A percentile compares a stretch with the other conserved stretches of the same genome.
Conservation (phyloP, 1,284 basidiomycete species). For the Naganishia albida region DNA sequence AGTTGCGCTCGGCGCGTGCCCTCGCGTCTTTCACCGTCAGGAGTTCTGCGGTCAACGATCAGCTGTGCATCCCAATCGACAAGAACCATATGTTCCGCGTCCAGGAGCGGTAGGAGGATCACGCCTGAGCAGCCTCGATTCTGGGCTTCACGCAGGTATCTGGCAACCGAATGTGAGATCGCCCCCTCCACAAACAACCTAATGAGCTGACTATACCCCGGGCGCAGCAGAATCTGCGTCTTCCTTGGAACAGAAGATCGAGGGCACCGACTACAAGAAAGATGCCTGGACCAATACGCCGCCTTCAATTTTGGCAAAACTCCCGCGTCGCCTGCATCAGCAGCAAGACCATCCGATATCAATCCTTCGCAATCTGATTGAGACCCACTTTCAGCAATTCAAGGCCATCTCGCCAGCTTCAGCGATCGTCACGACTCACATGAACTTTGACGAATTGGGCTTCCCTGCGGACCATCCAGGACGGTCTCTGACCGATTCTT, state of each 20-base stretch:
- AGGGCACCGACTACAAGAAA: constrained; percentile 59
- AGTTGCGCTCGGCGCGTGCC: not conserved
- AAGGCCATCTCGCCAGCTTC: constrained; percentile 65
- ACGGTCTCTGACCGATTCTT: constrained; percentile 83
- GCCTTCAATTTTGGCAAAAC: constrained; percentile 75
- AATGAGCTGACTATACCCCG: not conserved
- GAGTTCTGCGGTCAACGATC: not conserved
- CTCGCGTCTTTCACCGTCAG: not conserved
- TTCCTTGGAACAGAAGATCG: constrained; percentile 32
- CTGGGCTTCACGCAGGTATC: not conserved
- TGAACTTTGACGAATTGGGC: constrained; percentile 97
- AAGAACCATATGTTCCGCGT: not conserved
- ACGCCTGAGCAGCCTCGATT: not conserved
- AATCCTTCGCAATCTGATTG: constrained; percentile 81
- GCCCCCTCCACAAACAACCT: not conserved
- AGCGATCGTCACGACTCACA: constrained; percentile 82
- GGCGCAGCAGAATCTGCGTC: constrained; percentile 13
- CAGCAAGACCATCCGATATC: constrained; percentile 78
- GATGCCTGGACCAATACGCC: constrained; percentile 86
- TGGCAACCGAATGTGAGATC: constrained; percentile 1
- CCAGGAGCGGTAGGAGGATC: not conserved
- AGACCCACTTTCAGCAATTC: constrained; percentile 71
- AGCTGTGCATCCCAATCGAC: not conserved
- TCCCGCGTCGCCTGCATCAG: constrained; percentile 70
- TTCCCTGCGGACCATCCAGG: constrained; percentile 94